These are phyloP conservation scores for Macrolepiota dolichaula DNA, from an alignment of 768 basidiomycete species.

Conservation along the genomic window DNA sequence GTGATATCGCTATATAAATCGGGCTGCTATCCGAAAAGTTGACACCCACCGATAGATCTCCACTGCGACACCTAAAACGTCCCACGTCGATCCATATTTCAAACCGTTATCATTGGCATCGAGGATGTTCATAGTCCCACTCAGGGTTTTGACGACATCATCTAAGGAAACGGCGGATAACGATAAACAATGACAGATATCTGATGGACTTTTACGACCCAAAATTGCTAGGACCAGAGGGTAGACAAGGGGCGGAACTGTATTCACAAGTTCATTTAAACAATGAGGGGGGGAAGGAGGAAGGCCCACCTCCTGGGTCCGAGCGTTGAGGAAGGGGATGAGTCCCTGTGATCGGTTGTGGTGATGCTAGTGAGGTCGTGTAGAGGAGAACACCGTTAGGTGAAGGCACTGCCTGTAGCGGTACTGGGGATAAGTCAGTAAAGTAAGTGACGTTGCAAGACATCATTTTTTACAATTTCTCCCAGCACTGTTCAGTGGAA, in stretches of 20 bases:
- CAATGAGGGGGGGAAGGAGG: neutral
- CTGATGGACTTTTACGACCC: constrained; percentile 50
- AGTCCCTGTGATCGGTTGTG: constrained; percentile 34
- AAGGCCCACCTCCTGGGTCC: neutral
- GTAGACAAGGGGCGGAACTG: constrained; percentile 19
- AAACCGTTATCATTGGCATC: constrained; percentile 38
- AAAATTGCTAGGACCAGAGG: constrained; percentile 41
- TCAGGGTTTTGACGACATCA: constrained; percentile 45
- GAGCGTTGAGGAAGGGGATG: constrained; percentile 39
- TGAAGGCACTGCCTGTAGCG: constrained; percentile 51
- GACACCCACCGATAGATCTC: constrained; percentile 48
- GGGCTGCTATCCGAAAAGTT: neutral
- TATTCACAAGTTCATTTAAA: neutral
- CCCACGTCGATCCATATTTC: constrained; percentile 22
- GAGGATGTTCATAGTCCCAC: constrained; percentile 41
- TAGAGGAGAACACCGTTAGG: constrained; percentile 59
- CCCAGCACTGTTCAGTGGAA: constrained; percentile 37
- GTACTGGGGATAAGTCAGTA: constrained; percentile 40
- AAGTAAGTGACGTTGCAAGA: neutral
- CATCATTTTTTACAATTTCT: constrained; percentile 45
- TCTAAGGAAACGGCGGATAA: constrained; percentile 34
- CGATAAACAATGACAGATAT: constrained; percentile 57
- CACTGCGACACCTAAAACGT: constrained; percentile 39
- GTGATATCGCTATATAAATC: neutral
- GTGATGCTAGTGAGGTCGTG: constrained; percentile 43